These are phyloP conservation scores for Hansenula lynferdii DNA, from an alignment of 1,139 yeast genomes.

Conservation along the genomic window DNA sequence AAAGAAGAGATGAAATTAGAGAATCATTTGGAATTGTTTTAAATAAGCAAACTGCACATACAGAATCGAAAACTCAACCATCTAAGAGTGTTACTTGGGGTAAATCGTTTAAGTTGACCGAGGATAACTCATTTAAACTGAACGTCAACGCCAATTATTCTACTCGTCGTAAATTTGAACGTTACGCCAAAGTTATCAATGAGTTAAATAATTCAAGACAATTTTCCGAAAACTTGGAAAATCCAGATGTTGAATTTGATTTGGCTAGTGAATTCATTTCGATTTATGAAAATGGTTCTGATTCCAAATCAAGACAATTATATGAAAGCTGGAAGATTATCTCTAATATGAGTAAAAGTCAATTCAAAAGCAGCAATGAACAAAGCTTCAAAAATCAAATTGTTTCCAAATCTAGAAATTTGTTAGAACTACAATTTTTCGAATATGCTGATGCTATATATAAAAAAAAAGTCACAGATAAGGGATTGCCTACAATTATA, in stretches of 20 bases:
- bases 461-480: conserved; percentile 53
- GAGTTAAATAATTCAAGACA: conserved; percentile 68
- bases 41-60: conserved; percentile 15
- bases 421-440: conserved; percentile 73
- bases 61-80: conserved; percentile 8
- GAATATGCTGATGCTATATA: conserved; percentile 71
- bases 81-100: conserved; percentile 30
- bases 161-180: conserved; percentile 58
- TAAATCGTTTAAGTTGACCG: conserved; percentile 24
- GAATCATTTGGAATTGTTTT: conserved; percentile 53
- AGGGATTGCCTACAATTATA: conserved; percentile 65
- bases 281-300: conserved; percentile 30
- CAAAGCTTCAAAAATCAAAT: conserved; percentile 44
- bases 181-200: conserved; percentile 66
- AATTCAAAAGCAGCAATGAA: conserved; percentile 22
- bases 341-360: conserved; percentile 29
- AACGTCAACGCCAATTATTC: conserved; percentile 36
- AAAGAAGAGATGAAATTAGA: conserved; percentile 66
- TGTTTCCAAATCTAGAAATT: conserved; percentile 50
- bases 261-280: conserved; percentile 29
- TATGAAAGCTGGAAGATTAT: conserved; percentile 62
- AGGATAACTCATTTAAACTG: conserved; percentile 28
- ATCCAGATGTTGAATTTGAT: conserved; percentile 23
- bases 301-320: conserved; percentile 57
- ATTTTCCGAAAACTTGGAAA: conserved; percentile 39